Percentiles rank a stretch among this genome's conserved stretches.
Conservation (phyloP, 257 asterid genomes). For the Solanum lycopersicoides region DNA sequence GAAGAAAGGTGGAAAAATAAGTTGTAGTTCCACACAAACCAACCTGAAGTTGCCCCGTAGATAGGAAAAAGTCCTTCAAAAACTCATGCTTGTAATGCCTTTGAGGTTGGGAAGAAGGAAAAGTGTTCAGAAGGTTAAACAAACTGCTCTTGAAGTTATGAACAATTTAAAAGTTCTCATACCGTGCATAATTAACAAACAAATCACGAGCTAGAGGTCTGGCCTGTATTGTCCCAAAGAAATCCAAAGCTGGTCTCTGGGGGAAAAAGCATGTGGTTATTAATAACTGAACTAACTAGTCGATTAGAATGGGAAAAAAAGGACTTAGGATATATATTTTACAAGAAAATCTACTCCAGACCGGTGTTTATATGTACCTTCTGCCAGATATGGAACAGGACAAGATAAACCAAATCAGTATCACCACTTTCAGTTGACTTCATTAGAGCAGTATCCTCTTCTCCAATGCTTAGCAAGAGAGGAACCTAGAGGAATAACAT, state of each 20-base stretch:
- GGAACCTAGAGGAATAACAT: conserved; percentile 51
- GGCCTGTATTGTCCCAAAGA: conserved; percentile 73
- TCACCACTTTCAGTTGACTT: conserved; percentile 94
- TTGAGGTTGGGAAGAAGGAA: conserved; percentile 9
- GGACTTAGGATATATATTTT: neutral
- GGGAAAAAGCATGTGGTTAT: conserved; percentile 6
- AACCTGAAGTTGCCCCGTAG: conserved; percentile 93
- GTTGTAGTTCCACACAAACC: conserved; percentile 7
- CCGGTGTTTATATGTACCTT: conserved; percentile 42
- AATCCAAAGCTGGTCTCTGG: conserved; percentile 76
- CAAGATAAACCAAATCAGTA: conserved; percentile 96
- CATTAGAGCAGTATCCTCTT: conserved; percentile 82
- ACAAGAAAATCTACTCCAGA: neutral
- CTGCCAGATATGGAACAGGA: conserved; percentile 82
- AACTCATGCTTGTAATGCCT: conserved; percentile 83
- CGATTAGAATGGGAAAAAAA: neutral
- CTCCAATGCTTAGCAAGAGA: conserved; percentile 90
- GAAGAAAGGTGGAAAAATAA: neutral
- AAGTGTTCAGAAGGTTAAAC: neutral
- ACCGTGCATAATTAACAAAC: conserved; percentile 83
- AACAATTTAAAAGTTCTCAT: conserved; percentile 5
- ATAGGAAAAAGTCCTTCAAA: conserved; percentile 75
- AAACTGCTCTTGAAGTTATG: neutral
- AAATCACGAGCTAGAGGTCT: conserved; percentile 91
- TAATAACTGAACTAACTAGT: neutral